These are phyloP conservation scores for Metarhizium humberi DNA, from an alignment of 2,329 filamentous ascomycete species.

Conservation along the genomic window DNA sequence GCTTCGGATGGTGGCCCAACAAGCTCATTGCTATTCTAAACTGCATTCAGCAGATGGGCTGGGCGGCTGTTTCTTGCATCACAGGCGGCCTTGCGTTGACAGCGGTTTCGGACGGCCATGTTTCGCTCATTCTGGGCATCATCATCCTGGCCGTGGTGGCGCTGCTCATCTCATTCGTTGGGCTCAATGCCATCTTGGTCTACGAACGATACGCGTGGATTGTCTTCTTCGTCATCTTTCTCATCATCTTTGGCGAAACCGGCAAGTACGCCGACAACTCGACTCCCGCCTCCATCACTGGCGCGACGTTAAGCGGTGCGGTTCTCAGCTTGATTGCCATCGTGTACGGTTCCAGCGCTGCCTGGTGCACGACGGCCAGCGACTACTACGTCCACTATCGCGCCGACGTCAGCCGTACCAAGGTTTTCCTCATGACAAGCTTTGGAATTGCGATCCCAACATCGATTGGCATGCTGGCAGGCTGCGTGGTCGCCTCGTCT, in stretches of 20 bases:
- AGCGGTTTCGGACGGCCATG: constrained; percentile 32
- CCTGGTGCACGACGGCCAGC: constrained; percentile 33
- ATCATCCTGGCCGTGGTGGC: constrained; percentile 39
- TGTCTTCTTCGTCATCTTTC: constrained; percentile 35
- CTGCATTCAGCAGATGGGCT: constrained; percentile 32
- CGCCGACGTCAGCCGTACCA: constrained; percentile 32
- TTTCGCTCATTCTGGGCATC: constrained; percentile 42
- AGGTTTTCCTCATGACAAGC: constrained; percentile 38
- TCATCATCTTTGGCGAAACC: constrained; percentile 38
- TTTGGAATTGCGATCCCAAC: constrained; percentile 39
- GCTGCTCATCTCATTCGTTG: constrained; percentile 41
- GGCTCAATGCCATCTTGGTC: constrained; percentile 36
- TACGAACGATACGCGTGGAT: constrained; percentile 44
- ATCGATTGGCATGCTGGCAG: constrained; percentile 37
- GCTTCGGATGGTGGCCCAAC: constrained; percentile 40
- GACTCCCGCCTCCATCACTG: constrained; percentile 22
- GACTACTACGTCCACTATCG: constrained; percentile 30
- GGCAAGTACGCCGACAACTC: constrained; percentile 30
- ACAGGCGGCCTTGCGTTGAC: constrained; percentile 39
- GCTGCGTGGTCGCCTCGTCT: constrained; percentile 31
- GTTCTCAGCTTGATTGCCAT: constrained; percentile 34
- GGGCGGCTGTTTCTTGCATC: constrained; percentile 41
- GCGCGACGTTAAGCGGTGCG: constrained; percentile 26
- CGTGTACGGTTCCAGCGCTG: constrained; percentile 38
- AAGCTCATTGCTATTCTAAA: constrained; percentile 37